phyloP scores from a whole-genome alignment of 2,329 filamentous ascomycete species.

The Pleoardoris graminearum region DNA sequence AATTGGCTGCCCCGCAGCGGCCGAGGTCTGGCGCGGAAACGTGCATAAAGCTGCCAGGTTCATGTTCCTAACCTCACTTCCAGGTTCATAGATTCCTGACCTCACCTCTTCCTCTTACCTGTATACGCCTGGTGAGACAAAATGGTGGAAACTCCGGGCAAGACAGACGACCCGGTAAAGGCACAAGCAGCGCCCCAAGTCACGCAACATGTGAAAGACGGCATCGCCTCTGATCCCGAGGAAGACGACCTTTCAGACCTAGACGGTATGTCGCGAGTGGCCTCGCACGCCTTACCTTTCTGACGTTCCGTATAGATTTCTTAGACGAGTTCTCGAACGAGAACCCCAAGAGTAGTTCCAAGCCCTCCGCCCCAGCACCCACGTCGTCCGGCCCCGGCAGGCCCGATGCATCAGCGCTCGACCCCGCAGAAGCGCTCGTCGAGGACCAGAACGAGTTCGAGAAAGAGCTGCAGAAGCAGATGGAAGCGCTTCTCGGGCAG shows the following conservation, averaged over 20 bases:
- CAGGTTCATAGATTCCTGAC: neutral
- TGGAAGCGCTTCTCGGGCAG: constrained; percentile 79
- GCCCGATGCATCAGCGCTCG: constrained; percentile 22
- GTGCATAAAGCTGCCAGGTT: neutral
- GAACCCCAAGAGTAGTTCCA: constrained; percentile 55
- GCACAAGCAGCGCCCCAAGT: constrained; percentile 5
- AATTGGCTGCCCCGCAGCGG: constrained; percentile 21
- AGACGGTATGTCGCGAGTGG: constrained; percentile 64
- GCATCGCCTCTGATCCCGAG: constrained; percentile 77
- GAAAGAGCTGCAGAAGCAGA: constrained; percentile 83
- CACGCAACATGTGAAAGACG: constrained; percentile 14
- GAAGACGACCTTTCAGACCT: constrained; percentile 91
- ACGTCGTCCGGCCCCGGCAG: constrained; percentile 47
- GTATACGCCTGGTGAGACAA: neutral
- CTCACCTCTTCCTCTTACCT: neutral
- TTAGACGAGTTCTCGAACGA: constrained; percentile 84
- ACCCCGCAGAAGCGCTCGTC: constrained; percentile 34
- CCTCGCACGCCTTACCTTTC: constrained; percentile 2
- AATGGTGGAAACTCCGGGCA: constrained; percentile 28
- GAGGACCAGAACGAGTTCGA: constrained; percentile 70
- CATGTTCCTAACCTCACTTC: neutral
- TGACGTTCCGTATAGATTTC: constrained; percentile 64
- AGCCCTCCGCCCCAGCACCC: constrained; percentile 41
- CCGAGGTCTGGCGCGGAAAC: constrained; percentile 14
- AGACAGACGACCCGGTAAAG: constrained; percentile 1